Evolutionary conservation across 179 eudicot species (phyloP).

Genomic region (Vitellaria paradoxa): DNA sequence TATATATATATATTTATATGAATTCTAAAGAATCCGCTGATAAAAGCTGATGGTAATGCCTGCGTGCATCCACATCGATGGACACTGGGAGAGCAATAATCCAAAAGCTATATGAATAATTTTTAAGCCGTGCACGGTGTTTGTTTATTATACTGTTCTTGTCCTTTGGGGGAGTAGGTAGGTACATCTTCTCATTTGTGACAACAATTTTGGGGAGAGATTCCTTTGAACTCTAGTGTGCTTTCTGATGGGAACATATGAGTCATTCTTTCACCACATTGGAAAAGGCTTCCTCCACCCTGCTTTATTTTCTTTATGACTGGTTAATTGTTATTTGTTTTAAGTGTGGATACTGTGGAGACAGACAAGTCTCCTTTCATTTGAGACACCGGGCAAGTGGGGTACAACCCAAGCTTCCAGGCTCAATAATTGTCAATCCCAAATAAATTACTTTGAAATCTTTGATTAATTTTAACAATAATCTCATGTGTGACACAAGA

Average conservation of each 20-base stretch:
- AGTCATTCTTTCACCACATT: constrained; percentile 11
- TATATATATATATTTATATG: too few species aligned
- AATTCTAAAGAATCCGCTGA: too few species aligned
- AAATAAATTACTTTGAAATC: not conserved
- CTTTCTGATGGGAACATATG: not conserved
- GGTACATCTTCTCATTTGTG: not conserved
- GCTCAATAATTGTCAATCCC: constrained; percentile 1
- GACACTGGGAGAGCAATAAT: too few species aligned
- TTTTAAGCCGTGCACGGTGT: not conserved
- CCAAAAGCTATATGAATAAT: not conserved
- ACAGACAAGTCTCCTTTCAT: not conserved
- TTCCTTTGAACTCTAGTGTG: constrained; percentile 2
- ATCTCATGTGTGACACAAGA: not conserved
- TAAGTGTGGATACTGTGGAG: not conserved
- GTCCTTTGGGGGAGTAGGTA: too few species aligned
- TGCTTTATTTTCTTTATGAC: not conserved
- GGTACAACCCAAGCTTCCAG: not conserved
- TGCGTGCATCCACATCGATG: too few species aligned
- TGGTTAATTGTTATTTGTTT: not conserved
- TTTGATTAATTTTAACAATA: not conserved
- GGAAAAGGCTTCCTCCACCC: not conserved
- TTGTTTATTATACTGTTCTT: not conserved
- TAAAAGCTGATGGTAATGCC: too few species aligned
- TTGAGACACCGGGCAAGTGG: not conserved
- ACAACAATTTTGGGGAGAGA: constrained; percentile 10